Evolutionary conservation across 2,329 filamentous ascomycete species (phyloP), one percentile per base, ranked within the genome.

Genomic region (Amauroascus verrucosus): DNA sequence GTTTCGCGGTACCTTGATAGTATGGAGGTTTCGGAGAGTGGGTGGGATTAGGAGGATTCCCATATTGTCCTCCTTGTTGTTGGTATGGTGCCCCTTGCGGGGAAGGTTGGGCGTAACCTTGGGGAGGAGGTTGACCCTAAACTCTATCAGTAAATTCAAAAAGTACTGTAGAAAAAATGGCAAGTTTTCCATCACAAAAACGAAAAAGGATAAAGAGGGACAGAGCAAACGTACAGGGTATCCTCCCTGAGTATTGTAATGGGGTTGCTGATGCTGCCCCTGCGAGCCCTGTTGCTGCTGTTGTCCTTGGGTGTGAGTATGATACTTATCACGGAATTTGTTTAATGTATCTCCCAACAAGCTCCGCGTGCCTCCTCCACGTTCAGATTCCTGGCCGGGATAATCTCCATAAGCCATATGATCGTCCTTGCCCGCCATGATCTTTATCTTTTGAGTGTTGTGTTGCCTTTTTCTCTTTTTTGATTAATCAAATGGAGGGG

Each of bases 401-500:
- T 77, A 77, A 33, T 76, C 44, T 57, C 78, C 78, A 62, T 81
- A 81, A 52, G 78, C 78, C 62, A 81, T 62, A 56, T 72, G 70
- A 59, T 80, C 75, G 58, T 80, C 74, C 53, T 70, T 63, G 48
- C 66, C 61, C 16, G 70, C 66, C 70, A 72, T 72, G 16, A 22
- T 45, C 33, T 41, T 3, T 38, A n/a, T 3, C 18, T 40, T 8
- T 24, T 24, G n/a, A 24, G n/a, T 8, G 8, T 11, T 11, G 8
- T 45, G 16, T 6, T 11, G 9, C 3, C 6, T 7, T 13, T 35
- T 11, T 6, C 22, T 43, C 20, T 4, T 4, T 30, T 9, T 30
- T 4, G 26, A n/a, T n/a, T n/a, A n/a, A n/a, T n/a, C n/a, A n/a
- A 18, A 18, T 26, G 20, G 11, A 18, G 20, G 16, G 40, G 40